Evolutionary conservation across 345 rosid genomes (phyloP).

Genomic region (Heritiera fomes): DNA sequence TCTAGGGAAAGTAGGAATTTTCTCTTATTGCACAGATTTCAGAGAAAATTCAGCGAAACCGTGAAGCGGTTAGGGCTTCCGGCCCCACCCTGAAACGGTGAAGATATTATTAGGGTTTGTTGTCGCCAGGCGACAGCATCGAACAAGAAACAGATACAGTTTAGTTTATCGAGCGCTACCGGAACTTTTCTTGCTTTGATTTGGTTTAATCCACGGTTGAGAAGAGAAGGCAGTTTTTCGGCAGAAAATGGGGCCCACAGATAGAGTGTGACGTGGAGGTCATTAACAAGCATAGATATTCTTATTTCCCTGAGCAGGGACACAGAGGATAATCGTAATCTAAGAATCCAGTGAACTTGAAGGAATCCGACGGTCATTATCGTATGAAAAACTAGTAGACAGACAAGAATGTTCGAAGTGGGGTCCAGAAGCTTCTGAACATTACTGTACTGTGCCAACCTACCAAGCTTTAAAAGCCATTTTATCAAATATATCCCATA

Average conservation of each 20-base stretch:
- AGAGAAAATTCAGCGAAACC: neutral
- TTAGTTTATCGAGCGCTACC: neutral
- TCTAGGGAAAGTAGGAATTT: constrained; percentile 23
- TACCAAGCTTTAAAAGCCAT: neutral
- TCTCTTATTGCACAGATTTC: constrained; percentile 31
- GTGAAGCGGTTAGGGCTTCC: constrained; percentile 8
- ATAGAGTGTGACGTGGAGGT: neutral
- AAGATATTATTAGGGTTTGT: constrained; percentile 20
- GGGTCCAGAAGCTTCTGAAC: neutral
- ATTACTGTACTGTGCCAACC: neutral
- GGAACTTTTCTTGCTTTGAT: neutral
- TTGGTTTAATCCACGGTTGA: constrained; percentile 15
- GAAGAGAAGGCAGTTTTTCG: neutral
- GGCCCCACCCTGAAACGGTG: constrained; percentile 18
- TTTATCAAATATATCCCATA: neutral
- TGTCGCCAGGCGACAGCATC: constrained; percentile 14
- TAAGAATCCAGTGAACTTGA: neutral
- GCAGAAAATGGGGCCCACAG: neutral
- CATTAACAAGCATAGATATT: neutral
- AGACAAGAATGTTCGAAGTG: neutral
- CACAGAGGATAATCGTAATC: neutral
- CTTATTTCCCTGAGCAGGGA: neutral
- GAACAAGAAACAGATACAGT: constrained; percentile 17
- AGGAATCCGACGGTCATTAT: neutral
- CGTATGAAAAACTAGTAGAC: neutral